These are phyloP conservation scores for Aphanomyces cochlioides DNA, from an alignment of 352 stramenopile species.

Conservation along the genomic window DNA sequence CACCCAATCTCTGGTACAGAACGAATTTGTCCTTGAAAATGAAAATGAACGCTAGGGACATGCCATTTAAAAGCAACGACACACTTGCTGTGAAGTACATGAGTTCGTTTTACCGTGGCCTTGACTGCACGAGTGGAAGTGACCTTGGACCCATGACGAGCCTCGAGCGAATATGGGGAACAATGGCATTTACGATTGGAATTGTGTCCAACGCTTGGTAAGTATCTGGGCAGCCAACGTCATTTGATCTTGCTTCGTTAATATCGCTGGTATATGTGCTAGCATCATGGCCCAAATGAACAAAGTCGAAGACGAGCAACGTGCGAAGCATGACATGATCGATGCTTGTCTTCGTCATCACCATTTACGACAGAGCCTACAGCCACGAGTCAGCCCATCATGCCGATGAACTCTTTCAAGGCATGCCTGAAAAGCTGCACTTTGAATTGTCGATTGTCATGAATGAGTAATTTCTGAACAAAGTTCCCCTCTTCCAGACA, in stretches of 20 bases:
- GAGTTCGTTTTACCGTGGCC: background rate
- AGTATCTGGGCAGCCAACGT: background rate
- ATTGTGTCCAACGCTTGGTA: background rate
- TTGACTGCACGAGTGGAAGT: background rate
- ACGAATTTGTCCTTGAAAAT: background rate
- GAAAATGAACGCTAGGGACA: background rate
- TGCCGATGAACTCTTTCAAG: slow-evolving; percentile 1
- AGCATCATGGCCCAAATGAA: background rate
- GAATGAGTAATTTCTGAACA: background rate
- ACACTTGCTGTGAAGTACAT: background rate
- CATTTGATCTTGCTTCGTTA: background rate
- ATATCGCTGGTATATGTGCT: background rate
- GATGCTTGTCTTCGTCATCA: background rate
- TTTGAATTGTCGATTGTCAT: background rate
- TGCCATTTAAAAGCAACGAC: background rate
- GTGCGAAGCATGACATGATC: background rate
- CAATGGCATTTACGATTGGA: background rate
- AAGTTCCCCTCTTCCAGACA: slow-evolving; percentile 13
- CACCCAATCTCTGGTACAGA: background rate
- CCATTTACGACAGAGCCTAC: slow-evolving; percentile 2
- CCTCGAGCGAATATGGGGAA: background rate
- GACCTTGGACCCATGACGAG: background rate
- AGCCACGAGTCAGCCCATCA: background rate
- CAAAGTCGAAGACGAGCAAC: slow-evolving; percentile 6
- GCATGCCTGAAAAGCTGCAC: background rate